Percentiles rank a stretch among this genome's conserved stretches.
Evolutionary conservation across 805 yeast species (phyloP).

Genomic region (Komagataella pseudopastoris): DNA sequence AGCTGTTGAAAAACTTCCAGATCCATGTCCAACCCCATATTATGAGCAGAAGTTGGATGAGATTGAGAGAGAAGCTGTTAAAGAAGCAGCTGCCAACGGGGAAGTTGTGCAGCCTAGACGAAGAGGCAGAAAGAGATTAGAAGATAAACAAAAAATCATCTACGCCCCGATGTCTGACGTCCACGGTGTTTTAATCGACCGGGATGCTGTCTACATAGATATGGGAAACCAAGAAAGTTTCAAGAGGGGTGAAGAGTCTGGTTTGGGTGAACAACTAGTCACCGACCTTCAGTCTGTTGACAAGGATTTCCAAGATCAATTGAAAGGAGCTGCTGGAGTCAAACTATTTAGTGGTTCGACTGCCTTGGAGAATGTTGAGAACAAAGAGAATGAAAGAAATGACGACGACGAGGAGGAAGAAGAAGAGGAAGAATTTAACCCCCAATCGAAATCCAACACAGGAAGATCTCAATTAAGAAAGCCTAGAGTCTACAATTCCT

Average conservation of each 20-base stretch:
- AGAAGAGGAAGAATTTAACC: slow-evolving; percentile 19
- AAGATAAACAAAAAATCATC: slow-evolving; percentile 84
- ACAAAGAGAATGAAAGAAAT: slow-evolving; percentile 23
- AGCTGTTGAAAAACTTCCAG: slow-evolving; percentile 81
- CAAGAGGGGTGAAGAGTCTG: slow-evolving; percentile 22
- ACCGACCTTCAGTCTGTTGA: slow-evolving; percentile 67
- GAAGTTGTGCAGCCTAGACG: slow-evolving; percentile 31
- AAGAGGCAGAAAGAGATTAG: slow-evolving; percentile 76
- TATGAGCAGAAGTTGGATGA: slow-evolving; percentile 80
- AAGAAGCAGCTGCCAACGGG: slow-evolving; percentile 50
- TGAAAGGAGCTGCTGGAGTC: slow-evolving; percentile 53
- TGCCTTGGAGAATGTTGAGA: slow-evolving; percentile 23
- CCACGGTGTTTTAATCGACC: slow-evolving; percentile 96
- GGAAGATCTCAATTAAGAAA: slow-evolving; percentile 59
- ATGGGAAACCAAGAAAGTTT: slow-evolving; percentile 17
- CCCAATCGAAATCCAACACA: slow-evolving; percentile 19
- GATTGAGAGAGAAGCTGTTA: slow-evolving; percentile 57
- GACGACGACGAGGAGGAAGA: slow-evolving; percentile 24
- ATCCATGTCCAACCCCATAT: slow-evolving; percentile 97
- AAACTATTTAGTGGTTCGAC: slow-evolving; percentile 58
- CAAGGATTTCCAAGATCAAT: slow-evolving; percentile 47
- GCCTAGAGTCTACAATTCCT: slow-evolving; percentile 43
- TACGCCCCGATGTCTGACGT: slow-evolving; percentile 99
- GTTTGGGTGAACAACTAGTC: slow-evolving; percentile 79
- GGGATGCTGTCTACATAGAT: slow-evolving; percentile 93